Percentiles rank a stretch among this genome's conserved stretches.
phyloP scores from a whole-genome alignment of 257 asterid genomes.

The Solanum chiquidenum region DNA sequence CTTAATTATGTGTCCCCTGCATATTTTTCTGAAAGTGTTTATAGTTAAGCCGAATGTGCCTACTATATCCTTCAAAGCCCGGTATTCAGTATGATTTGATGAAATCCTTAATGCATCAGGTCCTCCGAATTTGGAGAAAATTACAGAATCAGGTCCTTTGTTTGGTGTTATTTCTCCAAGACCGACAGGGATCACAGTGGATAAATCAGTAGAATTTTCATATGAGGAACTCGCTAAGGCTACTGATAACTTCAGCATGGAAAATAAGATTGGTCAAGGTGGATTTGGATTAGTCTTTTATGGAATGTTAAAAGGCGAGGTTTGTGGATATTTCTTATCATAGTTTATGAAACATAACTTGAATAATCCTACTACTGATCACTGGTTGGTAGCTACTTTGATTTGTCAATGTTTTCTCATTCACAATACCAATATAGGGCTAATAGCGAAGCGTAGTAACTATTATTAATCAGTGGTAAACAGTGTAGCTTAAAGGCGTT shows the following conservation, averaged over 20 bases:
- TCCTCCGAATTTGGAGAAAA: constrained; percentile 16
- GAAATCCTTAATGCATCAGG: constrained; percentile 18
- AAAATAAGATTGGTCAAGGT: constrained; percentile 78
- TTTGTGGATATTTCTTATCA: constrained; percentile 2
- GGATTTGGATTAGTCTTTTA: constrained; percentile 72
- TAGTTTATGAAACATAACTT: neutral
- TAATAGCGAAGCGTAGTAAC: neutral
- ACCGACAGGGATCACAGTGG: constrained; percentile 62
- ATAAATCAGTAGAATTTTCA: constrained; percentile 75
- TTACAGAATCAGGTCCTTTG: constrained; percentile 31
- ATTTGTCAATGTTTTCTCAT: neutral
- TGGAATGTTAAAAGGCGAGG: constrained; percentile 79
- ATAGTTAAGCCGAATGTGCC: neutral
- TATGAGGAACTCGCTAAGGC: constrained; percentile 64
- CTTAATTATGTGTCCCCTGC: neutral
- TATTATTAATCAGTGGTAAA: neutral
- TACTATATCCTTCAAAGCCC: neutral
- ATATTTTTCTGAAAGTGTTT: neutral
- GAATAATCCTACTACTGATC: neutral
- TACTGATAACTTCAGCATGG: constrained; percentile 43
- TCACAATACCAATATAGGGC: neutral
- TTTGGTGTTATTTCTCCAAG: constrained; percentile 26
- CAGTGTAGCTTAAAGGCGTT: neutral
- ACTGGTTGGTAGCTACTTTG: neutral
- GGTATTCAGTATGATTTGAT: neutral